Evolutionary conservation across 371 early-diverging fungal species (phyloP), one percentile per base, ranked within the genome.

Genomic region (Lichtheimia hyalospora): DNA sequence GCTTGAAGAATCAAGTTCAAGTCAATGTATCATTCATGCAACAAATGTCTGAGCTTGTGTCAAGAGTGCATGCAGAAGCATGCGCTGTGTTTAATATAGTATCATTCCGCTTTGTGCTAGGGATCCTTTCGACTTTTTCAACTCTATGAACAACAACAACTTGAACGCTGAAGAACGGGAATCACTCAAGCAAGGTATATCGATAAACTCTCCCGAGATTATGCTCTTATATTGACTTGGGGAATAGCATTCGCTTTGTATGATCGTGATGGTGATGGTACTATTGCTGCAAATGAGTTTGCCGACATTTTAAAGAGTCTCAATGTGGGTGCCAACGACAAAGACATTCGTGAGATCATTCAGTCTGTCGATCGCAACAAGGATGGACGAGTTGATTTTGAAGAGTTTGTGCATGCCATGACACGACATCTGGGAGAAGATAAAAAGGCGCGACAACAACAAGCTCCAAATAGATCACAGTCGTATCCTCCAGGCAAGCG

Each of bases 381-480:
- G 4, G 65, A 65, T 24, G 79, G 77, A 21, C 66, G 67, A 16
- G 73, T 87, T 14, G 77, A 77, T 63, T 81, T 91, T 58, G 74
- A 88, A 28, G 89, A 89, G 56, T 92, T 92, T 77, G 67, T 87
- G 24, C 73, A 64, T 23, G 74, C 89, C 49, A 87, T 92, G 86
- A 73, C 70, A 1, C 54, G 58, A 25, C 81, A 82, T 59, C 75
- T 84, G 18, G 18, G 21, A 3, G 21, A 21, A 7, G 21, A 21
- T 5, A 21, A 46, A 18, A 80, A 83, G 82, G 46, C 39, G 56
- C 15, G 43, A 24, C 12, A n/a, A 34, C 14, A 42, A 21, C 27
- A 20, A 46, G 5, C 41, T 15, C 44, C 69, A 56, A 54, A 64
- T 52, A 65, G 66, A 57, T 27, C 49, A 27, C 52, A 57, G 34